Base-by-base conservation (phyloP, 805 yeast genomes). In the Ogataea ramenticola region DNA sequence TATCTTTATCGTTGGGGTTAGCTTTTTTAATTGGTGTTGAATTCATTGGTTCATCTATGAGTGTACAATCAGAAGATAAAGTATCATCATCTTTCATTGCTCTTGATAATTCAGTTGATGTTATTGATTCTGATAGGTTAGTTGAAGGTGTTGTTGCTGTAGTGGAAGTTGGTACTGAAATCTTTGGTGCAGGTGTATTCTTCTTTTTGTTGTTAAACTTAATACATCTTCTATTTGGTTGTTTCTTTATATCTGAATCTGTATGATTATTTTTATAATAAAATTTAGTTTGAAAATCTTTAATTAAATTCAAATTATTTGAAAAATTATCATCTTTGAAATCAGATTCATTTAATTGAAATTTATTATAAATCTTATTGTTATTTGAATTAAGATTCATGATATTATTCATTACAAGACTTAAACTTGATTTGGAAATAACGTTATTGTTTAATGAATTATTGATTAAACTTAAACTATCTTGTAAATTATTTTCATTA, bases 271-370 rank as follows among this genome's bases (percentile, higher is more conserved):
- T 57, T 47, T 65, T 66, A 44, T 64, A 58, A 50, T 58, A 74
- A 33, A 66, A 67, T 46, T 64, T 66, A 6, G 70, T 54, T 55
- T 75, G 80, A 45, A 75, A 73, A 27, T 64, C 58, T 19, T 75
- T 68, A 40, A 75, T 72, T 43, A 53, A 66, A 35, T 65, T 61
- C 15, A 34, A 34, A 34, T 34, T 34, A 11, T 34, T 10, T 9
- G 24, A 34, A n/a, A 34, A 34, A 9, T 15, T 32, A 10, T 67
- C 59, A 39, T 60, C 56, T 34, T 38, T 38, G n/a, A 42, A 34
- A 47, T 50, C 15, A 37, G 24, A 35, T 9, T 52, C 58, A 30
- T 54, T 47, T 39, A 59, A 45, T 39, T 54, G 55, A 43, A 63
- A 46, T 40, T 61, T 65, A 37, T 37, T 44, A 39, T 36, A 41